phyloP scores from a whole-genome alignment of 441 rosid genomes.

The Sinapis alba region DNA sequence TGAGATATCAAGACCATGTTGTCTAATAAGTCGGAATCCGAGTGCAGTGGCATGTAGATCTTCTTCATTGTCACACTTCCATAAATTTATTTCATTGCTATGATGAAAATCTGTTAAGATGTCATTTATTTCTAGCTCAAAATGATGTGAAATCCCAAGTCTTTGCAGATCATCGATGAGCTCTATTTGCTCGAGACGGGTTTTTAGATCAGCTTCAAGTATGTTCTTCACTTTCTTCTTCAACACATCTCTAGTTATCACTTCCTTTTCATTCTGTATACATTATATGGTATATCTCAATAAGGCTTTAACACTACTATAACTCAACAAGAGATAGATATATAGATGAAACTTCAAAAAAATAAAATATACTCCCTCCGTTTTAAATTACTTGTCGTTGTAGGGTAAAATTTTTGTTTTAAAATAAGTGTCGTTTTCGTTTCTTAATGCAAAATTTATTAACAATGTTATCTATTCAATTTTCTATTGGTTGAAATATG shows the following conservation, averaged over 20 bases:
- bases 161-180: conserved; percentile 43
- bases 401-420: too few relatives aligned
- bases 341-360: neutral
- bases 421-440: too few relatives aligned
- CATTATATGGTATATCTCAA: neutral
- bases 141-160: conserved; percentile 47
- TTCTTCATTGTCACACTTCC: neutral
- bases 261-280: conserved; percentile 9
- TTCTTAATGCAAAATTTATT: too few relatives aligned
- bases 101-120: neutral
- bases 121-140: conserved; percentile 31
- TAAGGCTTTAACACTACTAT: neutral
- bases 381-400: too few relatives aligned
- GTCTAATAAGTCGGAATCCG: conserved; percentile 41
- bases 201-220: conserved; percentile 1
- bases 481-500: too few relatives aligned
- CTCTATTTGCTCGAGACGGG: conserved; percentile 26
- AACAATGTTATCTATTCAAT: too few relatives aligned
- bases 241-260: conserved; percentile 18
- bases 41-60: conserved; percentile 29
- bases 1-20: conserved; percentile 31
- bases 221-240: conserved; percentile 19
- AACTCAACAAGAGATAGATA: neutral
- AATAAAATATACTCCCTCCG: neutral
- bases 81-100: neutral